A percentile compares a stretch with the other conserved stretches of the same genome.
Evolutionary conservation across 306 rosid genomes (phyloP).

Genomic region (Cucumis melo): DNA sequence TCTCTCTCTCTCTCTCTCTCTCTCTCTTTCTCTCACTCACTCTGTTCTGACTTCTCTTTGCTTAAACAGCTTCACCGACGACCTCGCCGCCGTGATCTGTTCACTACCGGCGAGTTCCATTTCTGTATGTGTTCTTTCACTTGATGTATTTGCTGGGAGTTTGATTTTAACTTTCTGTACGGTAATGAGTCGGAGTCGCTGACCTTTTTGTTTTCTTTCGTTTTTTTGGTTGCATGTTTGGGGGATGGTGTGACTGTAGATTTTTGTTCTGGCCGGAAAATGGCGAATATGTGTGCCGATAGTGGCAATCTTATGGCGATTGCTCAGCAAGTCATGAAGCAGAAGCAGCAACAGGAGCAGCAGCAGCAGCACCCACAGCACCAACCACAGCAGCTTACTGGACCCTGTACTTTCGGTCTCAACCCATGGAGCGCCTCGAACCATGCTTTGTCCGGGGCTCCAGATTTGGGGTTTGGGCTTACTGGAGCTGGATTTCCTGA

Average conservation of each 20-base stretch:
- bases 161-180: neutral
- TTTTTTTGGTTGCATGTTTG: neutral
- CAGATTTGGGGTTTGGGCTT: constrained; percentile 36
- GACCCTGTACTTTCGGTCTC: constrained; percentile 31
- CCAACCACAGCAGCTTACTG: constrained; percentile 19
- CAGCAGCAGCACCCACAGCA: constrained; percentile 40
- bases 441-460: constrained; percentile 8
- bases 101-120: neutral
- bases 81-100: neutral
- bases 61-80: neutral
- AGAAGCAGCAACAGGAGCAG: constrained; percentile 78
- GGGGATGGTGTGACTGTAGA: constrained; percentile 31
- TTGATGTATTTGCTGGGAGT: neutral
- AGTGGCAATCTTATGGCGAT: constrained; percentile 97
- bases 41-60: neutral
- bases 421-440: constrained; percentile 48
- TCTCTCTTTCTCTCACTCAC: neutral
- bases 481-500: constrained; percentile 40
- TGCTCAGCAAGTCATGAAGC: constrained; percentile 94
- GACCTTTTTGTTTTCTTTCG: neutral
- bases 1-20: neutral
- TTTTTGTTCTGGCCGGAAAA: constrained; percentile 32
- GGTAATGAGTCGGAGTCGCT: neutral
- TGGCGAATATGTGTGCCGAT: constrained; percentile 93
- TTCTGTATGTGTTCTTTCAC: neutral